Base-by-base conservation (phyloP, 495 filamentous ascomycete species). In the Daldinia loculata region DNA sequence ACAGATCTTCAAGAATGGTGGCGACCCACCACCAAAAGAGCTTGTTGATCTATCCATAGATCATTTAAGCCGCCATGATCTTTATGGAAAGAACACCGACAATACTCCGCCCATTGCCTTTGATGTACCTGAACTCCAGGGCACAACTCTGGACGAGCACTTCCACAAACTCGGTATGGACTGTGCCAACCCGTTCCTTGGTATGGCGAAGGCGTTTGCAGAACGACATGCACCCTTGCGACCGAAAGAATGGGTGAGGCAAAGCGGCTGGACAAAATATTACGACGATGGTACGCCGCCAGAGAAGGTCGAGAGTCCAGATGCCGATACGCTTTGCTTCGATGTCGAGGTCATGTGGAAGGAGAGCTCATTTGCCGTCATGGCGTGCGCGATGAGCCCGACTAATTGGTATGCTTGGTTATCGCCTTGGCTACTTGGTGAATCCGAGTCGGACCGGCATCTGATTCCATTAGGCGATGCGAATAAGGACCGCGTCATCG, bases 261-360 rank as follows among this genome's bases (percentile, higher is more conserved):
- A 83, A 72, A 93, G 91, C 71, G 96, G 95, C 12, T 99, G 95
- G 95, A 98, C 95, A 1, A 97, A 93, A 79, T 99, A 99, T 77
- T 81, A 90, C 65, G 48, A 74, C 0, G 91, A 97, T 79, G 93
- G 93, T 12, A 85, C 82, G 7, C 84, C 19, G 3, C 43, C 83
- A 52, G 91, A 94, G 71, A 78, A 83, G 0, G 89, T 97, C 17
- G 89, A 91, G 66, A 88, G 88, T 8, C 95, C 95, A 0, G 81
- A 93, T 43, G 94, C 94, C 69, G 80, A 89, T 24, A 89, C 93
- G 87, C 80, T 99, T 43, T 92, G 90, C 30, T 99, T 99, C 76
- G 95, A 99, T 79, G 95, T 93, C 12, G 95, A 99, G 80, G 94
- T 98, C 52, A 90, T 99, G 89, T 99, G 90, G 83, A 97, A 96